Evolutionary conservation across 306 rosid species (phyloP).

Genomic region (Lablab purpureus): DNA sequence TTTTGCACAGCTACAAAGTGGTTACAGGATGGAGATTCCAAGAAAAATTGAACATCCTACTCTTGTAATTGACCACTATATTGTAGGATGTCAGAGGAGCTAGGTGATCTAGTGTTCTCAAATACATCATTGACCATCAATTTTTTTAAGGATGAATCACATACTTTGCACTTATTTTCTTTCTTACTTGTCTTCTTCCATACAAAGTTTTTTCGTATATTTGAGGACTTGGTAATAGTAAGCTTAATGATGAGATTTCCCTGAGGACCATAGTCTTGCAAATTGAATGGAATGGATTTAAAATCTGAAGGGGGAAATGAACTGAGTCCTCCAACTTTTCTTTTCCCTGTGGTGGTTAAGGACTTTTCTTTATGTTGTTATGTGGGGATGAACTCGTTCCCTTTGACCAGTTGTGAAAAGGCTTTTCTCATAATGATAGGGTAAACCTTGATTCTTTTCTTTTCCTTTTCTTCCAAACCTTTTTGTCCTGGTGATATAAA

Average conservation of each 20-base stretch:
- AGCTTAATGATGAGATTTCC: conserved; percentile 15
- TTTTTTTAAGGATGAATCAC: not conserved
- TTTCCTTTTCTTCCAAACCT: not conserved
- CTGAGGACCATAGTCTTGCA: not conserved
- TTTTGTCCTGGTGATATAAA: conserved; percentile 22
- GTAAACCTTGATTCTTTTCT: conserved; percentile 22
- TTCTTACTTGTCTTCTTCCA: not conserved
- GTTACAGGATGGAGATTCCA: conserved; percentile 27
- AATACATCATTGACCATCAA: conserved; percentile 24
- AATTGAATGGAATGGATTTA: conserved; percentile 25
- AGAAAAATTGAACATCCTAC: conserved; percentile 10
- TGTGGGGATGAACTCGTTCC: conserved; percentile 50
- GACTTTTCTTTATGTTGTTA: conserved; percentile 49
- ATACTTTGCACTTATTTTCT: conserved; percentile 9
- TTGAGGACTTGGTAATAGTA: not conserved
- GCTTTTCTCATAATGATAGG: conserved; percentile 29
- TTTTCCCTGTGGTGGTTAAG: conserved; percentile 24
- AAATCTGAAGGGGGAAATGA: conserved; percentile 4
- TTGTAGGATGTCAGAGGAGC: conserved; percentile 33
- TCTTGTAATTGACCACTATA: not conserved
- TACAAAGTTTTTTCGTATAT: not conserved
- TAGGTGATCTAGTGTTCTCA: conserved; percentile 24
- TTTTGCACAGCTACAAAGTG: conserved; percentile 36
- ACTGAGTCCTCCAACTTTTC: conserved; percentile 35
- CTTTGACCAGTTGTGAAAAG: conserved; percentile 54